A percentile compares a stretch with the other conserved stretches of the same genome.
Conservation (phyloP, 208 protist species). For the Trypanosoma platydactyli region DNA sequence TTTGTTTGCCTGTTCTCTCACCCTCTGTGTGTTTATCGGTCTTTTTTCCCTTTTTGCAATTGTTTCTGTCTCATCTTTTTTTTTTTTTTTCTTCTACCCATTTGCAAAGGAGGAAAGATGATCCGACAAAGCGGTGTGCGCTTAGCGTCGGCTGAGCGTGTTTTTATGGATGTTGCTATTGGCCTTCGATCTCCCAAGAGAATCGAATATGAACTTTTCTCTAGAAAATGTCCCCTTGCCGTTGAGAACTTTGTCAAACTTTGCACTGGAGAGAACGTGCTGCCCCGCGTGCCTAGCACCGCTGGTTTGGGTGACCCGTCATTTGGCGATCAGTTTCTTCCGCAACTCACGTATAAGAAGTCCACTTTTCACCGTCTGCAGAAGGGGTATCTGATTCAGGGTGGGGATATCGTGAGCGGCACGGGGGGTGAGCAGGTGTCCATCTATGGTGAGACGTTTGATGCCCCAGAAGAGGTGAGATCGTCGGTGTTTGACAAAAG, state of each 20-base stretch:
- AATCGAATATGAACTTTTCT: slow-evolving; percentile 82
- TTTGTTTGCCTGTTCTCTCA: neutral
- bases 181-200: slow-evolving; percentile 45
- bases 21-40: neutral
- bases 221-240: slow-evolving; percentile 69
- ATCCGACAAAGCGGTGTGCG: slow-evolving; percentile 27
- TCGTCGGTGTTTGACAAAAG: slow-evolving; percentile 72
- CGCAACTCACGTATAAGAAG: slow-evolving; percentile 88
- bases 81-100: slow-evolving; percentile 7
- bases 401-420: slow-evolving; percentile 78
- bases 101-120: slow-evolving; percentile 27
- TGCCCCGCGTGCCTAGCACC: slow-evolving; percentile 50
- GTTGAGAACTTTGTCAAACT: slow-evolving; percentile 88
- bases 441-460: slow-evolving; percentile 95
- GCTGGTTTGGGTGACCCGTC: slow-evolving; percentile 63
- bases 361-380: slow-evolving; percentile 93
- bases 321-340: slow-evolving; percentile 79
- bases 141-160: slow-evolving; percentile 39
- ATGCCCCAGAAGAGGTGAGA: slow-evolving; percentile 95
- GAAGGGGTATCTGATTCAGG: slow-evolving; percentile 91
- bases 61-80: slow-evolving; percentile 17
- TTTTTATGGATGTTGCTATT: slow-evolving; percentile 83
- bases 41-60: slow-evolving; percentile 16
- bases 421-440: slow-evolving; percentile 95
- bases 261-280: slow-evolving; percentile 84